Evolutionary conservation across 1,284 basidiomycete genomes (phyloP).

Genomic region (Fomitopsis palustris): DNA sequence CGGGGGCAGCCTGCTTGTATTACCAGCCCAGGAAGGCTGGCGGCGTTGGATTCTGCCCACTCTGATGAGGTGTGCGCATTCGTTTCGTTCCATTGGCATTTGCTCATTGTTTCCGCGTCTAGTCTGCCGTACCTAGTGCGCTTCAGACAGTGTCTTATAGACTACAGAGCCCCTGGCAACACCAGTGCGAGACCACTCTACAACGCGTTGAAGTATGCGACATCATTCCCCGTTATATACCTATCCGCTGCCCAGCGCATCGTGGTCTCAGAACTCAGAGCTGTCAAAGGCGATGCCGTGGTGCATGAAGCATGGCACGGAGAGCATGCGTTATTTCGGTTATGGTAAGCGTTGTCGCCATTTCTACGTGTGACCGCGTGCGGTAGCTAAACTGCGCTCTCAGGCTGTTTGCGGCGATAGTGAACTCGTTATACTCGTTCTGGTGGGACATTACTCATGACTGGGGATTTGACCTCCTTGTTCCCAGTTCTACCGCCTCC

Average conservation of each 20-base stretch:
- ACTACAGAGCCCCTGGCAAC: slow-evolving; percentile 71
- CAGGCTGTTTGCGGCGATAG: slow-evolving; percentile 81
- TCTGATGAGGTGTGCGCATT: slow-evolving; percentile 74
- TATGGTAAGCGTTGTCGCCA: slow-evolving; percentile 59
- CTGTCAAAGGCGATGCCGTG: slow-evolving; percentile 43
- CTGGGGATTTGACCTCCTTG: slow-evolving; percentile 88
- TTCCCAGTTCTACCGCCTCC: slow-evolving; percentile 27
- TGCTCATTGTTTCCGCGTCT: background rate
- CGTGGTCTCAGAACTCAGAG: slow-evolving; percentile 55
- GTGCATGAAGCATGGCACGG: slow-evolving; percentile 63
- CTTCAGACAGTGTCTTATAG: slow-evolving; percentile 90
- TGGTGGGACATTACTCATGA: slow-evolving; percentile 99
- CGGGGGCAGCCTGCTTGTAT: slow-evolving; percentile 66
- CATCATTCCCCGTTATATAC: slow-evolving; percentile 96
- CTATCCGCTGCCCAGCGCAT: slow-evolving; percentile 84
- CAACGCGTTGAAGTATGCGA: slow-evolving; percentile 96
- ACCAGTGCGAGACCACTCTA: slow-evolving; percentile 73
- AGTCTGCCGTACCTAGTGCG: slow-evolving; percentile 79
- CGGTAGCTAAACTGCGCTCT: background rate
- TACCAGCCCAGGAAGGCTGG: slow-evolving; percentile 61
- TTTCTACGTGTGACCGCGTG: background rate
- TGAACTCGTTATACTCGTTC: slow-evolving; percentile 95
- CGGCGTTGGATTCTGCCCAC: slow-evolving; percentile 74
- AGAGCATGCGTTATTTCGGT: slow-evolving; percentile 73
- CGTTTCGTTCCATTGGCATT: slow-evolving; percentile 8